Base-by-base conservation (phyloP, 2,329 filamentous ascomycete species). In the Hymenoscyphus salicellus region DNA sequence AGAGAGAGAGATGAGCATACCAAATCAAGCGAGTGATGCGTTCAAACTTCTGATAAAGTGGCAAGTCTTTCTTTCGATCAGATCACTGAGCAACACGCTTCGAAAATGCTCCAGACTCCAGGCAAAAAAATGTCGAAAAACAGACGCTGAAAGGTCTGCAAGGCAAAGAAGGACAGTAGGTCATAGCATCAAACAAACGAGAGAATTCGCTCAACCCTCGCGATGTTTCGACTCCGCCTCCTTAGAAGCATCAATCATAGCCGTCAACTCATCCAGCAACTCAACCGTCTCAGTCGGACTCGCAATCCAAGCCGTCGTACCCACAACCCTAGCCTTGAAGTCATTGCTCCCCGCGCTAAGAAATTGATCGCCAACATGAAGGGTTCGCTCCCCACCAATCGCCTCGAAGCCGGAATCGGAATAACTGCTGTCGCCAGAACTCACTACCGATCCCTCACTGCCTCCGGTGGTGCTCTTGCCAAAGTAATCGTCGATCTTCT, bases 301-400 rank as follows among this genome's bases (percentile, higher is more conserved):
- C 1, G 95, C 94, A 70, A 99, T 96, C 95, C 95, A 99, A 0
- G 94, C 93, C 26, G 95, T 98, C 0, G 94, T 97, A 38, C 92
- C 95, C 23, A 96, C 93, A 72, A 93, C 86, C 33, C 94, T 84
- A 7, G 94, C 91, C 81, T 97, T 97, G 82, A 98, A 99, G 78
- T 99, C 95, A 78, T 99, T 99, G 17, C 93, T 92, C 0, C 93
- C 93, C 20, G 94, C 94, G 66, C 91, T 96, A 68, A 99, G 80
- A 77, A 99, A 99, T 79, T 99, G 95, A 78, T 99, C 95, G 16
- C 95, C 95, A 4, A 99, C 92, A 78, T 99, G 95, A 64, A 99
- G 82, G 8, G 93, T 97, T 73, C 90, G 90, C 69, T 89, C 86
- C 3, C 88, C 90, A 59, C 84, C 82, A 71, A 97, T 87, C 43